Evolutionary conservation across 768 basidiomycete genomes (phyloP), one percentile per base, ranked within the genome.

Genomic region (Crepidotus variabilis): DNA sequence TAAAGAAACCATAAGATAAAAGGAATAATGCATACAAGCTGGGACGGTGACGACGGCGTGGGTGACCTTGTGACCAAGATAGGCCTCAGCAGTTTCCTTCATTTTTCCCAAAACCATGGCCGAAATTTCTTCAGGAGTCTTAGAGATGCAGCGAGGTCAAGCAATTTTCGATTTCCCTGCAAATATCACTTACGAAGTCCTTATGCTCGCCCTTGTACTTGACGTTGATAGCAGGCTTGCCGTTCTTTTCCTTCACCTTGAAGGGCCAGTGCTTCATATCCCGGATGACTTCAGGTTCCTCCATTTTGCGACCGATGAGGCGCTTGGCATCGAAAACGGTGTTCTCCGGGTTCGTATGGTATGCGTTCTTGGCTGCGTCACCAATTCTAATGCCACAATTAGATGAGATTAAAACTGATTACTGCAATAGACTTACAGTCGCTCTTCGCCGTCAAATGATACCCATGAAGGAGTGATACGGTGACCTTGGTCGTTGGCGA

Each of bases 71-170:
- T 93, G 84, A 65, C 94, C 94, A 57, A 98, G 90, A 76, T 96
- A 98, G 16, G 94, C 90, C 81, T 98, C 96, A 56, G 96, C 96
- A 23, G 94, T 98, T 79, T 98, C 96, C 83, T 97, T 98, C 96
- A 98, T 98, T 82, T 98, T 98, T 58, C 73, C 78, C 54, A 98
- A 79, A 65, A 98, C 82, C 96, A 98, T 98, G 56, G 96, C 94
- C 45, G 87, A 90, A 63, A 98, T 86, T 75, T 97, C 94, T 72
- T 96, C 94, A 6, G 94, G 90, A 0, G 92, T 87, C 92, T 94
- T 9, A 21, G n/a, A 57, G 52, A 56, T 34, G 20, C 50, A 24
- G 32, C 20, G 43, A 21, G 34, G 7, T 28, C 24, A 28, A 28
- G 22, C 7, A n/a, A n/a, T 24, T 21, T 24, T 46, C 0, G 1